Conservation (phyloP, 768 basidiomycete species). For the Leucosporidium scottii region DNA sequence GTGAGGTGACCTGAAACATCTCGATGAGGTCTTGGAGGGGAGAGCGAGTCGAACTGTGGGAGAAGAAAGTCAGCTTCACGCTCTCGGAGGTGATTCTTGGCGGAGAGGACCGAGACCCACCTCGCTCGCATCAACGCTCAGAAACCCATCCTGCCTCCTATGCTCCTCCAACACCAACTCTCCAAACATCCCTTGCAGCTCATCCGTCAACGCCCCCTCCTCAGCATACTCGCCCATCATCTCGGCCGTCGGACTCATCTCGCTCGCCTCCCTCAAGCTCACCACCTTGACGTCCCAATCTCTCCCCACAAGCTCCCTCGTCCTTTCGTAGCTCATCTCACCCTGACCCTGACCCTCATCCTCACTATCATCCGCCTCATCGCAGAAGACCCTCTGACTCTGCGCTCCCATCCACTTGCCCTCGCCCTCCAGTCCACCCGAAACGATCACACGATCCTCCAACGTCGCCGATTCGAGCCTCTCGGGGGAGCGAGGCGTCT, state of each 20-base stretch:
- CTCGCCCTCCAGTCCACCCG: not conserved
- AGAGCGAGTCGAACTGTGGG: not conserved
- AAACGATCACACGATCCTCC: not conserved
- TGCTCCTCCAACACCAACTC: no score
- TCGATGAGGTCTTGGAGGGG: not conserved
- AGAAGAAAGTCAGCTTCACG: not conserved
- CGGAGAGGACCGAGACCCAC: not conserved
- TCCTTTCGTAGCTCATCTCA: not conserved
- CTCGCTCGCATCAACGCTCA: not conserved
- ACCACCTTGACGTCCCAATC: not conserved
- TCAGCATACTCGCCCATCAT: not conserved
- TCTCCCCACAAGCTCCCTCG: not conserved
- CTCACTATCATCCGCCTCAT: not conserved
- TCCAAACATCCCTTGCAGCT: no score
- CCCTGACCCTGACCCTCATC: not conserved
- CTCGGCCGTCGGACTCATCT: not conserved
- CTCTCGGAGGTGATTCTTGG: not conserved
- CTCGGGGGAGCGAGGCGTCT: not conserved
- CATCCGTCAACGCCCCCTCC: no score
- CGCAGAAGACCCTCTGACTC: not conserved
- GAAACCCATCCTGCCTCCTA: no score
- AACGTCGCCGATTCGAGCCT: conserved; percentile 3
- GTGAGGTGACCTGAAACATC: not conserved
- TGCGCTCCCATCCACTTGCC: no score
- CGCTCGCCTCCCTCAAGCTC: not conserved